Conservation (phyloP, 108 stramenopile species). For the Aurantiochytrium sp. region DNA sequence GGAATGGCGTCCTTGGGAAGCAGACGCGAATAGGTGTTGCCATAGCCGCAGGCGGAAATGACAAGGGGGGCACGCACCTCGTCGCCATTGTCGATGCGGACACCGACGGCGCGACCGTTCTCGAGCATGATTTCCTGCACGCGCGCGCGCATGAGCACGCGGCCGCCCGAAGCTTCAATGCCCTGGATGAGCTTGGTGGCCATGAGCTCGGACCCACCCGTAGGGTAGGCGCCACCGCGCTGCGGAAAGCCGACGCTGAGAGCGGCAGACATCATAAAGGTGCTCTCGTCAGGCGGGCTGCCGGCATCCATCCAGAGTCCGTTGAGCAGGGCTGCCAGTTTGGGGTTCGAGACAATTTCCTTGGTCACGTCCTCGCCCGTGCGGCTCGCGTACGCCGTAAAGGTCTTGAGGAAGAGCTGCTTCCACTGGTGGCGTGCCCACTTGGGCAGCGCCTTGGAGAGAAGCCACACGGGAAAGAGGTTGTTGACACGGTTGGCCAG, state of each 20-base stretch:
- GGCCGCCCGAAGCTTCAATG: constrained; percentile 24
- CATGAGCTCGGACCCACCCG: constrained; percentile 19
- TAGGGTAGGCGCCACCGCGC: constrained; percentile 24
- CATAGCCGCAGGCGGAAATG: constrained; percentile 26
- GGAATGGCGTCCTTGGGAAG: neutral
- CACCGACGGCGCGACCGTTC: constrained; percentile 27
- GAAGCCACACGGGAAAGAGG: neutral
- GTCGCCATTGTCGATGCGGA: constrained; percentile 22
- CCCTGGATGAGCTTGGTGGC: neutral
- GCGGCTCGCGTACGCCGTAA: neutral
- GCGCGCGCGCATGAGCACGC: constrained; percentile 13
- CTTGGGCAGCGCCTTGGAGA: constrained; percentile 15
- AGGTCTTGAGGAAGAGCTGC: neutral
- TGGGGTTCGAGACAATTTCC: constrained; percentile 16
- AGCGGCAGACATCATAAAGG: constrained; percentile 31
- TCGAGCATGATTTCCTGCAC: constrained; percentile 34
- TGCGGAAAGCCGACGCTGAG: constrained; percentile 21
- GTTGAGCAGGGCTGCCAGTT: constrained; percentile 1
- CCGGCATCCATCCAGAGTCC: constrained; percentile 29
- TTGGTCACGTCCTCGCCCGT: constrained; percentile 19
- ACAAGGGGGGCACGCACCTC: constrained; percentile 10
- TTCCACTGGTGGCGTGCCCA: constrained; percentile 17
- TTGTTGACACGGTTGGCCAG: constrained; percentile 3
- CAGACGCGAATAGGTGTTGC: constrained; percentile 15
- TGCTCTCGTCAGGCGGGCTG: constrained; percentile 3